These are phyloP conservation scores for Starmera dryadoides DNA, from an alignment of 805 yeast species.

Conservation along the genomic window DNA sequence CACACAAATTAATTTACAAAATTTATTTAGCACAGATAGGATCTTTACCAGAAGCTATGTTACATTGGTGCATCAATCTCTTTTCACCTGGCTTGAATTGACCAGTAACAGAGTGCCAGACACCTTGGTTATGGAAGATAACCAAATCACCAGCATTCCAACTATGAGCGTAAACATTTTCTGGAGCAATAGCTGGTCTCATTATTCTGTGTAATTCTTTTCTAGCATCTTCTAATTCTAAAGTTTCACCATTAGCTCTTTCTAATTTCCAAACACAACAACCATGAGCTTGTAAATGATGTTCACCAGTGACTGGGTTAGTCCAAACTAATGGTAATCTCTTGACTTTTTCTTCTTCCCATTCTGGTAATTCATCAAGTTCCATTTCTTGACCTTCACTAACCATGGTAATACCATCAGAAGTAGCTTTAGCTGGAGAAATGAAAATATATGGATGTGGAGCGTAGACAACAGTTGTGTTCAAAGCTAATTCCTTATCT, in stretches of 20 bases:
- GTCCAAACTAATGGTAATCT: conserved; percentile 87
- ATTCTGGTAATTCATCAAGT: conserved; percentile 65
- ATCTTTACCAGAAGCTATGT: conserved; percentile 75
- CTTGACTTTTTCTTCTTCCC: conserved; percentile 78
- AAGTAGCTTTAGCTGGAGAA: conserved; percentile 71
- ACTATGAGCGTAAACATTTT: conserved; percentile 68
- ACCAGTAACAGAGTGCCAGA: conserved; percentile 89
- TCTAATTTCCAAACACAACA: conserved; percentile 70
- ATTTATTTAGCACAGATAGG: conserved; percentile 33
- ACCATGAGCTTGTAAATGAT: conserved; percentile 82
- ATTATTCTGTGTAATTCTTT: conserved; percentile 61
- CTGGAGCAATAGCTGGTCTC: conserved; percentile 81
- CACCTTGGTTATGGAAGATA: conserved; percentile 82
- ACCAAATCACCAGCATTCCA: conserved; percentile 85
- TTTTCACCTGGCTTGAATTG: conserved; percentile 73
- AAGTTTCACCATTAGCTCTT: conserved; percentile 46
- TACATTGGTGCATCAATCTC: conserved; percentile 90
- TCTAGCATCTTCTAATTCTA: conserved; percentile 69
- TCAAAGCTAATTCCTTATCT: conserved; percentile 67
- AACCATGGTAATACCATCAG: conserved; percentile 82
- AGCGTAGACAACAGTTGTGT: conserved; percentile 80
- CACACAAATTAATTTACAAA: not conserved
- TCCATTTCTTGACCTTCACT: conserved; percentile 68
- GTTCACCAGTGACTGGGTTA: conserved; percentile 77
- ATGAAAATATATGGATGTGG: conserved; percentile 91